Evolutionary conservation across 257 asterid genomes (phyloP).

Genomic region (Catharanthus roseus): DNA sequence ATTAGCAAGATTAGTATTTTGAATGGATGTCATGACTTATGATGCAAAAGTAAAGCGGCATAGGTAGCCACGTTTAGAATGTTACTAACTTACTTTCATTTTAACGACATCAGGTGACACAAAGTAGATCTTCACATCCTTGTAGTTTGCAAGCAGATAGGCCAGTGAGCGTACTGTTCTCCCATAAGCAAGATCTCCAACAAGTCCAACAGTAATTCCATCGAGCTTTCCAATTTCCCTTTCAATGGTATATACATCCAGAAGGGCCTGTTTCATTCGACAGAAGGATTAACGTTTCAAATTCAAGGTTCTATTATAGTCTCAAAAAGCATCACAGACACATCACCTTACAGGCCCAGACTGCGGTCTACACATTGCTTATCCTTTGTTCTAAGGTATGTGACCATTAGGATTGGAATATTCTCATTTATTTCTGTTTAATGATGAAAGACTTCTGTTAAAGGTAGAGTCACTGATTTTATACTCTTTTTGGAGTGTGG

Average conservation of each 20-base stretch:
- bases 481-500: background rate
- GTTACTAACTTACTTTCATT: constrained; percentile 59
- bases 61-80: background rate
- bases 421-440: too few species aligned
- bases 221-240: constrained; percentile 87
- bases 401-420: background rate
- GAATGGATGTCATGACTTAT: background rate
- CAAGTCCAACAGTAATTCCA: constrained; percentile 85
- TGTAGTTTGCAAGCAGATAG: constrained; percentile 65
- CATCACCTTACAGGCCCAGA: background rate
- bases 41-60: background rate
- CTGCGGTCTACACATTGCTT: background rate
- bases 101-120: constrained; percentile 87
- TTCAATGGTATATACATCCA: constrained; percentile 80
- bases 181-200: constrained; percentile 95
- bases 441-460: background rate
- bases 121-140: constrained; percentile 72
- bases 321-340: background rate
- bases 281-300: background rate
- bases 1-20: too few species aligned
- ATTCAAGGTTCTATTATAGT: background rate
- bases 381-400: background rate
- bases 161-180: constrained; percentile 95
- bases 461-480: background rate
- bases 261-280: constrained; percentile 55